Percentiles rank a stretch among this genome's conserved stretches.
These are phyloP conservation scores for Gryganskiella cystojenkinii DNA, from an alignment of 192 early-diverging fungal species.

Conservation along the genomic window DNA sequence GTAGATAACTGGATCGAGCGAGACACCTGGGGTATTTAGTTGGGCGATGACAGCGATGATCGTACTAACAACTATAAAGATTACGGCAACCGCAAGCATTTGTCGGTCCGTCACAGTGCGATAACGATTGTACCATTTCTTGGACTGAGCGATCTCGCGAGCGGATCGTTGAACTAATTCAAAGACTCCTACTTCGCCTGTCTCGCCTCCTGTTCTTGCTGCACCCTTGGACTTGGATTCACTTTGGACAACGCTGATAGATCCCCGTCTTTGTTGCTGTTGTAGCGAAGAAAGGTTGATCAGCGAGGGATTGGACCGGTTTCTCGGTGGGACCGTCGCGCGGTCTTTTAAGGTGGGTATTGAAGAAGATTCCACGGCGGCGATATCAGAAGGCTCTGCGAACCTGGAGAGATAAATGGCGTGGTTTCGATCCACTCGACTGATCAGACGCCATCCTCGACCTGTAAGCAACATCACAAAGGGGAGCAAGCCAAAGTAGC, in stretches of 20 bases:
- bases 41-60: constrained; percentile 8
- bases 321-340: neutral
- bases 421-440: constrained; percentile 32
- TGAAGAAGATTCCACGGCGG: neutral
- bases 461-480: constrained; percentile 28
- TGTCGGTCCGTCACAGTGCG: constrained; percentile 27
- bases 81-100: constrained; percentile 13
- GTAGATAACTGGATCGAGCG: constrained; percentile 1
- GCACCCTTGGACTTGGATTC: too few relatives aligned
- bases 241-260: neutral
- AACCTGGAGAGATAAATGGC: constrained; percentile 43
- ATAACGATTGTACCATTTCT: constrained; percentile 48
- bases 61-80: constrained; percentile 9
- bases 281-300: neutral
- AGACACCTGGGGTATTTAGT: neutral
- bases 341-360: neutral
- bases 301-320: neutral
- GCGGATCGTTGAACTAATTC: constrained; percentile 9
- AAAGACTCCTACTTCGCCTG: too few relatives aligned
- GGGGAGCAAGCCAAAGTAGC: constrained; percentile 22
- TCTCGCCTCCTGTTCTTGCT: too few relatives aligned
- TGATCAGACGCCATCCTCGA: constrained; percentile 42
- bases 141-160: constrained; percentile 17
- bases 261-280: neutral
- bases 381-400: constrained; percentile 33